A percentile compares a stretch with the other conserved stretches of the same genome.
Conservation (phyloP, 2,329 filamentous ascomycete genomes). For the Alternaria sp. region DNA sequence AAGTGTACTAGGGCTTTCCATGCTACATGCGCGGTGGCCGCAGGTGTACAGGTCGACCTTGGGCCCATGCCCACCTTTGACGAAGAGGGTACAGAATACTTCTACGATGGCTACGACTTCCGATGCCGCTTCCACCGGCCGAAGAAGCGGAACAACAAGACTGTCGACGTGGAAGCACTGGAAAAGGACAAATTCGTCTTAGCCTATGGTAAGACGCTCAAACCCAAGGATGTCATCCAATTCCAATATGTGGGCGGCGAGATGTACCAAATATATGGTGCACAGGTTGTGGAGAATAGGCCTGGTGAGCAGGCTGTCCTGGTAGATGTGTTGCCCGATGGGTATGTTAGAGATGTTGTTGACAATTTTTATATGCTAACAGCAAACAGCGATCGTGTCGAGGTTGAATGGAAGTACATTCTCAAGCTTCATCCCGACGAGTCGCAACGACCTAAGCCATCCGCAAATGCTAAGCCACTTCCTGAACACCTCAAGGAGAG, state of each 20-base stretch:
- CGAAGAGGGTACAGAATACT: constrained; percentile 91
- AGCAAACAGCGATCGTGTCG: constrained; percentile 69
- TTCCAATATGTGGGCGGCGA: constrained; percentile 78
- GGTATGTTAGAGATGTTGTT: constrained; percentile 63
- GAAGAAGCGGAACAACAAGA: constrained; percentile 86
- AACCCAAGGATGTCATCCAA: constrained; percentile 80
- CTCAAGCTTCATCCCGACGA: constrained; percentile 75
- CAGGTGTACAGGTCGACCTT: constrained; percentile 89
- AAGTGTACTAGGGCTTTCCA: constrained; percentile 95
- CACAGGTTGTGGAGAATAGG: constrained; percentile 84
- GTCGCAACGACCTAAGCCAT: constrained; percentile 76
- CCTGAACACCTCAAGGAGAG: constrained; percentile 63
- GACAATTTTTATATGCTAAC: constrained; percentile 23
- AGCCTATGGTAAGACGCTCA: constrained; percentile 72
- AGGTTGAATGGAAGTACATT: constrained; percentile 86
- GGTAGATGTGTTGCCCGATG: constrained; percentile 83
- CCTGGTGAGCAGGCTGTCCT: constrained; percentile 77
- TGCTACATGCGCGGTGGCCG: constrained; percentile 89
- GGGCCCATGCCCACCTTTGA: constrained; percentile 85
- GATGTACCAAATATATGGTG: constrained; percentile 91
- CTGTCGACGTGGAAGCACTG: constrained; percentile 71
- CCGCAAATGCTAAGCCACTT: constrained; percentile 74
- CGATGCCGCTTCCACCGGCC: constrained; percentile 93
- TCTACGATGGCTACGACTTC: constrained; percentile 89
- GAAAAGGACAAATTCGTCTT: constrained; percentile 75